Evolutionary conservation across 73 alveolate genomes (phyloP).

Genomic region (Symbiodinium pilosum): DNA sequence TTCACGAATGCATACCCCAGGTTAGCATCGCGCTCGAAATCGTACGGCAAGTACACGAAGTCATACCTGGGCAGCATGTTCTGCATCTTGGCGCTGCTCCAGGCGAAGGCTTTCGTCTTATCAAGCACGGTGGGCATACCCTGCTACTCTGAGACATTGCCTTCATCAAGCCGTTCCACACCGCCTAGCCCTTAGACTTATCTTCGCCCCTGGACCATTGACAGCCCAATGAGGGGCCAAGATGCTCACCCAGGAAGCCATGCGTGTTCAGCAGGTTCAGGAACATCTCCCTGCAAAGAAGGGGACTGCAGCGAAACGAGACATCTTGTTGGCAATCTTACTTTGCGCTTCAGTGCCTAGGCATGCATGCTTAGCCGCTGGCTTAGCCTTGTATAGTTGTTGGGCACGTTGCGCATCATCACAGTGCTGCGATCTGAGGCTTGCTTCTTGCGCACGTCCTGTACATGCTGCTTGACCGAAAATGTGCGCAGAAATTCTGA

Average conservation of each 20-base stretch:
- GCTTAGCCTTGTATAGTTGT: constrained; percentile 9
- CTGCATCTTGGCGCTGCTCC: no score
- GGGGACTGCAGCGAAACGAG: neutral
- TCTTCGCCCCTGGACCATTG: no score
- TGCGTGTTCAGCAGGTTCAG: neutral
- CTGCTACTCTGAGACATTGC: no score
- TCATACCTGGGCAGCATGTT: constrained; percentile 25
- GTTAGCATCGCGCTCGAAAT: constrained; percentile 29
- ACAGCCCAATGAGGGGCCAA: neutral
- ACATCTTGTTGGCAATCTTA: no score
- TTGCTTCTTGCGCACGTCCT: neutral
- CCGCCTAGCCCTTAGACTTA: no score
- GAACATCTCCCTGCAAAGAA: neutral
- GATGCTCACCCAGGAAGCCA: neutral
- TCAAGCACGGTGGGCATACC: no score
- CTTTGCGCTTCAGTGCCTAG: neutral
- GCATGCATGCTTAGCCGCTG: no score
- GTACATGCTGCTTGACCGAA: no score
- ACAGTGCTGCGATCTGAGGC: constrained; percentile 13
- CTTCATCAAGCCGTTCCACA: no score
- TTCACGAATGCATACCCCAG: constrained; percentile 42
- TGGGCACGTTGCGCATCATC: constrained; percentile 9
- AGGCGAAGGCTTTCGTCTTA: no score
- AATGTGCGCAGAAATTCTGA: neutral
- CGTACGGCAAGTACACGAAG: constrained; percentile 28